A percentile compares a stretch with the other conserved stretches of the same genome.
These are phyloP conservation scores for Metschnikowia cerradonensis DNA, from an alignment of 805 yeast genomes.

Conservation along the genomic window DNA sequence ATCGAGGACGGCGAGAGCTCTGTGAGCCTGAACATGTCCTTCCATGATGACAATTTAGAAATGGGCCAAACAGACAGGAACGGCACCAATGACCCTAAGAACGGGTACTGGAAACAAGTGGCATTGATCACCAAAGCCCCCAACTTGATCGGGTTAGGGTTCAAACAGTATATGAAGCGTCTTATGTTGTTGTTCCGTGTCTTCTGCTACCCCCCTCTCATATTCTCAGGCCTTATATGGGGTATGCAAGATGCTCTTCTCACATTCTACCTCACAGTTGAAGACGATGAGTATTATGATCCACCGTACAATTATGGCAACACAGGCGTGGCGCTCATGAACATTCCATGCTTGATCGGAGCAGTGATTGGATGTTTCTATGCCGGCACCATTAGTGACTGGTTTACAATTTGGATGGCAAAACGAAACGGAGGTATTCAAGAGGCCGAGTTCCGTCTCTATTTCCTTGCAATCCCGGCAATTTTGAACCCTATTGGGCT, in stretches of 20 bases:
- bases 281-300: conserved; percentile 61
- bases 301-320: conserved; percentile 65
- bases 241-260: conserved; percentile 75
- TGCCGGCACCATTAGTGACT: conserved; percentile 59
- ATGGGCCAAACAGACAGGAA: conserved; percentile 23
- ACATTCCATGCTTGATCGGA: conserved; percentile 64
- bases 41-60: conserved; percentile 13
- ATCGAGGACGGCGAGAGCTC: conserved; percentile 7
- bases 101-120: conserved; percentile 44
- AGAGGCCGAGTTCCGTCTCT: conserved; percentile 64
- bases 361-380: conserved; percentile 63
- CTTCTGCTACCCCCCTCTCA: conserved; percentile 60
- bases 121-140: conserved; percentile 53
- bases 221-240: conserved; percentile 71
- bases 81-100: conserved; percentile 33
- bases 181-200: conserved; percentile 49
- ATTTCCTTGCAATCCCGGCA: conserved; percentile 53
- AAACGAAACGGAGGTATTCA: conserved; percentile 55
- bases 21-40: conserved; percentile 13
- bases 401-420: conserved; percentile 58
- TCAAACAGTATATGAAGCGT: conserved; percentile 59
- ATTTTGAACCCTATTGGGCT: conserved; percentile 60
- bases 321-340: conserved; percentile 70
- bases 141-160: conserved; percentile 58
- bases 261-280: conserved; percentile 70